Conservation (phyloP, 768 basidiomycete species). For the Auricularia cornea region DNA sequence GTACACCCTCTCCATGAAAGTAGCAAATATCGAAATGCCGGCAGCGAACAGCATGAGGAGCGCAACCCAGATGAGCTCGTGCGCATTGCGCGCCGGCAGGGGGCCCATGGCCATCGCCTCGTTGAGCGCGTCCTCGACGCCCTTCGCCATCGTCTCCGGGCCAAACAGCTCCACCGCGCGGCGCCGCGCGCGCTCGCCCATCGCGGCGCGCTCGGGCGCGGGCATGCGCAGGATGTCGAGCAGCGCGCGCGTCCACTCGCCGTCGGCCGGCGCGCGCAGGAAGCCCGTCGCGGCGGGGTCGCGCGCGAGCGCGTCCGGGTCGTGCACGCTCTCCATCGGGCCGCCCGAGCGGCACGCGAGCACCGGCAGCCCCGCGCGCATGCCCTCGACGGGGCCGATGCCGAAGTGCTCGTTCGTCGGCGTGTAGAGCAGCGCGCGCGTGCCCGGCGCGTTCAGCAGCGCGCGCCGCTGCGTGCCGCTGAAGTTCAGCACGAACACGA, state of each 20-base stretch:
- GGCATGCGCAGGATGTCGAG: slow-evolving; percentile 44
- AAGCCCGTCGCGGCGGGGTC: slow-evolving; percentile 60
- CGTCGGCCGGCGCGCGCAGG: slow-evolving; percentile 53
- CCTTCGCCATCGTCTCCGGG: slow-evolving; percentile 62
- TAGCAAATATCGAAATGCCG: not conserved
- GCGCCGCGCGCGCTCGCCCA: slow-evolving; percentile 48
- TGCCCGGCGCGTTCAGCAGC: slow-evolving; percentile 58
- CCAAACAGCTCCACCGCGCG: slow-evolving; percentile 64
- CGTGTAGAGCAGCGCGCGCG: slow-evolving; percentile 80
- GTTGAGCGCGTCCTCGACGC: slow-evolving; percentile 46
- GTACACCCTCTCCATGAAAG: not conserved
- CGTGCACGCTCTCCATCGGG: slow-evolving; percentile 80
- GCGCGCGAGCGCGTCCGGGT: slow-evolving; percentile 21
- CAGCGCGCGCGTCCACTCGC: slow-evolving; percentile 65
- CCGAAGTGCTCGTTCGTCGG: slow-evolving; percentile 96
- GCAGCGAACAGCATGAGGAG: not conserved
- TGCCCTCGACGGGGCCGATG: slow-evolving; percentile 91
- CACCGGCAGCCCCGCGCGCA: slow-evolving; percentile 86
- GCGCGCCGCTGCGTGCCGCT: slow-evolving; percentile 75
- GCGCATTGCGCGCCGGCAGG: slow-evolving; percentile 11
- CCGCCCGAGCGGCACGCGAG: slow-evolving; percentile 83
- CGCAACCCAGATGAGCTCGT: not conserved
- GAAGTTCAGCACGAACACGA: slow-evolving; percentile 77
- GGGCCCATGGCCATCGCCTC: slow-evolving; percentile 51
- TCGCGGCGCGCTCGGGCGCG: slow-evolving; percentile 31